A percentile compares a stretch with the other conserved stretches of the same genome.
Conservation (phyloP, 768 basidiomycete genomes). For the Hygrophorus pudorinus region DNA sequence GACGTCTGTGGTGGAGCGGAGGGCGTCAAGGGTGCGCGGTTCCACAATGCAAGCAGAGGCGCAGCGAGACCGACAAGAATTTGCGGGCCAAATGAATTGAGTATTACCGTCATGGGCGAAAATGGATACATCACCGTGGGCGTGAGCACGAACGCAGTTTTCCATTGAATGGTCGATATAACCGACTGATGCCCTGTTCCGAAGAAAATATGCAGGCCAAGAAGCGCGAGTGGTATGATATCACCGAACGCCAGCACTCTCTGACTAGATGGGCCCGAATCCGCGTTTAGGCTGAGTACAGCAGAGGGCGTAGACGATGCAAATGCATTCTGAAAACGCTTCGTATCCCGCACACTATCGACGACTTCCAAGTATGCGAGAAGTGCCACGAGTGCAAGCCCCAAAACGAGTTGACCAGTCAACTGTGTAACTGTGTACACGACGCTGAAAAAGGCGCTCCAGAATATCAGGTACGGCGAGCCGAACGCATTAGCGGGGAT, state of each 20-base stretch:
- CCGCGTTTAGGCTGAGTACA: constrained; percentile 25
- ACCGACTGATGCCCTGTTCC: constrained; percentile 89
- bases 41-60: constrained; percentile 77
- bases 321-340: constrained; percentile 36
- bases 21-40: constrained; percentile 52
- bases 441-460: constrained; percentile 52
- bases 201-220: constrained; percentile 73
- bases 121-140: constrained; percentile 59
- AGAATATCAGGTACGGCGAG: constrained; percentile 78
- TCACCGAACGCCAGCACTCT: constrained; percentile 47
- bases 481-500: constrained; percentile 91
- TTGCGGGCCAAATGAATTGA: constrained; percentile 73
- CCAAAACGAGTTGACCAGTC: constrained; percentile 73
- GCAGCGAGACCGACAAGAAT: constrained; percentile 54
- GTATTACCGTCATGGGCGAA: constrained; percentile 60
- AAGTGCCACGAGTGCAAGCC: constrained; percentile 51
- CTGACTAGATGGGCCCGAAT: constrained; percentile 11
- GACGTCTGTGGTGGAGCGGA: background rate
- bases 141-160: constrained; percentile 79
- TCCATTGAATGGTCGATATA: constrained; percentile 91
- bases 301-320: constrained; percentile 35
- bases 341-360: constrained; percentile 72
- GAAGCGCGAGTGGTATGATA: constrained; percentile 60
- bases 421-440: constrained; percentile 65
- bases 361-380: constrained; percentile 73